These are phyloP conservation scores for Fusarium sp. DNA, from an alignment of 2,329 filamentous ascomycete species.

Conservation along the genomic window DNA sequence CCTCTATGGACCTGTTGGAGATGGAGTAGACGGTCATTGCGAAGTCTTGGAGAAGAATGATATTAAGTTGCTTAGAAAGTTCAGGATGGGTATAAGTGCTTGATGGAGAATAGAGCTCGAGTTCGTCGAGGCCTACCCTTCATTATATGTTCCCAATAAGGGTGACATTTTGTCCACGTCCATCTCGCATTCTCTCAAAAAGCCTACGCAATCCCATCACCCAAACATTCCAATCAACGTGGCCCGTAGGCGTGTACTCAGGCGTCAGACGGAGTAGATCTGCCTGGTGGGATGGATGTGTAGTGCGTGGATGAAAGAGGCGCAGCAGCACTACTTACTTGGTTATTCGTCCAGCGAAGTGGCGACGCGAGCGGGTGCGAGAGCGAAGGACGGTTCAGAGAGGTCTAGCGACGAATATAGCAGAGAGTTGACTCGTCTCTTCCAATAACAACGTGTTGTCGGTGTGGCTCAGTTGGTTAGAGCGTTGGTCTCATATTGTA, in stretches of 20 bases:
- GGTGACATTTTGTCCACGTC: neutral
- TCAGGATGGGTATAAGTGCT: neutral
- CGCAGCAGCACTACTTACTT: constrained; percentile 23
- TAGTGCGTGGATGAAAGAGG: constrained; percentile 29
- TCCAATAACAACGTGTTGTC: constrained; percentile 9
- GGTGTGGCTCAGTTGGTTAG: constrained; percentile 52
- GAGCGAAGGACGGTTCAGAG: neutral
- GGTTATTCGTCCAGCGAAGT: neutral
- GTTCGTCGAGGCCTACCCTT: neutral
- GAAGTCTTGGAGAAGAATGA: neutral
- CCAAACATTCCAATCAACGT: neutral
- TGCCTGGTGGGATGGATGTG: neutral
- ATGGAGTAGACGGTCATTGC: constrained; percentile 30
- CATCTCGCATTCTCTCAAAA: constrained; percentile 26
- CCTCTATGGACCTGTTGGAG: constrained; percentile 31
- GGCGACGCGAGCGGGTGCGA: constrained; percentile 1
- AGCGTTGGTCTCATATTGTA: constrained; percentile 50
- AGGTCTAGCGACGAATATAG: no score
- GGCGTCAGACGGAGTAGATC: neutral
- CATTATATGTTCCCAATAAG: constrained; percentile 31
- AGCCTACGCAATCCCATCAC: constrained; percentile 23
- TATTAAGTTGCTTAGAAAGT: no score
- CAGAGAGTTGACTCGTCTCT: no score
- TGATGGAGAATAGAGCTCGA: neutral
- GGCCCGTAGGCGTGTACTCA: neutral